Base-by-base conservation (phyloP, 805 yeast genomes). In the Grigorovia transvaalensis region DNA sequence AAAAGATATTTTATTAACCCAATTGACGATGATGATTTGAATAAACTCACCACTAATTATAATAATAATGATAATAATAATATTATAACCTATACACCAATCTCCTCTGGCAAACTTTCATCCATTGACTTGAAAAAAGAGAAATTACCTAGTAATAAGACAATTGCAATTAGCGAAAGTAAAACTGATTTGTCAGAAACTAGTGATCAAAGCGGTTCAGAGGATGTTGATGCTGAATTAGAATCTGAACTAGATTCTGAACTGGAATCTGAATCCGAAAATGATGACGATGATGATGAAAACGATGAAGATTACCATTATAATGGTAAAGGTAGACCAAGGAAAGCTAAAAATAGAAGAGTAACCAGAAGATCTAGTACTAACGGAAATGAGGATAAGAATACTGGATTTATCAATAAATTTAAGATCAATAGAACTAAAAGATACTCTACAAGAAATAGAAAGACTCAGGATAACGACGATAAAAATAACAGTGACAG, bases 1-100 rank as follows among this genome's bases (percentile, higher is more conserved):
- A 66, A 59, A 54, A 59, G 64, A 45, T 61, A 63, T 50, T 67
- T 67, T 51, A 50, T 56, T 38, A 68, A 66, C 48, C 69, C 71
- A 23, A 47, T 51, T 35, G 15, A 38, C 15, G 42, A 38, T 38
- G 42, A 38, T 7, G 17, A 38, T 7, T 15, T 38, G 8, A 38
- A 38, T 38, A 38, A 38, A 13, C 42, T 15, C 15, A 13, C 42
- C 17, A 38, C 9, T 38, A 38, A 13, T 38, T 12, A 38, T 13
- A 38, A 13, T 38, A 12, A 12, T 13, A n/a, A 38, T 38, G 15
- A 38, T 33, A 33, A 33, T 33, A n/a, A 38, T 38, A 13, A 38
- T 33, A 33, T 5, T 33, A 3, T 13, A 33, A 33, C 11, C 8
- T 11, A 13, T 33, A 5, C 38, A 33, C 38, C 11, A 13, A 13